Evolutionary conservation across 495 filamentous ascomycete species (phyloP).

Genomic region (Rhizodiscina lignyota): DNA sequence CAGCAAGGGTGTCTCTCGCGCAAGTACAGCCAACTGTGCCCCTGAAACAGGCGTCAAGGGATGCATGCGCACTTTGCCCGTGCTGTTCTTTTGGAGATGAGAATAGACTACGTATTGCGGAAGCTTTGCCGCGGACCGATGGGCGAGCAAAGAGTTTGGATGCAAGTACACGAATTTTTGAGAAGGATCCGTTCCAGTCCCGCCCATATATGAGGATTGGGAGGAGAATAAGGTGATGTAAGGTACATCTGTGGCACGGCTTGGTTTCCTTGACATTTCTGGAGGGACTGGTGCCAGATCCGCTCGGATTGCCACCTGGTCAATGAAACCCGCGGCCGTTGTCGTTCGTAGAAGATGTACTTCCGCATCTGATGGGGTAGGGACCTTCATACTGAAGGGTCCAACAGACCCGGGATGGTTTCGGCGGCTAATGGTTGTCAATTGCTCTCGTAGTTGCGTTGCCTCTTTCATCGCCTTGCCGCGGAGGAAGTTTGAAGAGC

Average conservation of each 20-base stretch:
- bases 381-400: slow-evolving; percentile 38
- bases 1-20: slow-evolving; percentile 72
- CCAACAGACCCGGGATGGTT: slow-evolving; percentile 54
- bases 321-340: slow-evolving; percentile 81
- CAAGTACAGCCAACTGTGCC: slow-evolving; percentile 59
- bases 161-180: slow-evolving; percentile 71
- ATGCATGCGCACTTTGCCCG: slow-evolving; percentile 69
- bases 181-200: slow-evolving; percentile 20
- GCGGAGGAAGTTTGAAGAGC: slow-evolving; percentile 64
- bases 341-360: slow-evolving; percentile 78
- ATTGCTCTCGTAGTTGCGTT: slow-evolving; percentile 62
- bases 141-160: slow-evolving; percentile 63
- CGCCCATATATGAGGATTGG: slow-evolving; percentile 12
- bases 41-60: slow-evolving; percentile 63
- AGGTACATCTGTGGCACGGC: slow-evolving; percentile 70
- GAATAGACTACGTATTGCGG: slow-evolving; percentile 81
- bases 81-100: slow-evolving; percentile 56
- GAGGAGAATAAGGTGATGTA: slow-evolving; percentile 77
- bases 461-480: slow-evolving; percentile 77
- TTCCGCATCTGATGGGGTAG: slow-evolving; percentile 53
- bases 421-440: slow-evolving; percentile 59
- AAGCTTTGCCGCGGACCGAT: slow-evolving; percentile 49
- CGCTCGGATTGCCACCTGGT: slow-evolving; percentile 86
- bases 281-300: slow-evolving; percentile 65
- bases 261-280: slow-evolving; percentile 51